These are phyloP conservation scores for Solanum paucissectum DNA, from an alignment of 257 asterid species.

Conservation along the genomic window DNA sequence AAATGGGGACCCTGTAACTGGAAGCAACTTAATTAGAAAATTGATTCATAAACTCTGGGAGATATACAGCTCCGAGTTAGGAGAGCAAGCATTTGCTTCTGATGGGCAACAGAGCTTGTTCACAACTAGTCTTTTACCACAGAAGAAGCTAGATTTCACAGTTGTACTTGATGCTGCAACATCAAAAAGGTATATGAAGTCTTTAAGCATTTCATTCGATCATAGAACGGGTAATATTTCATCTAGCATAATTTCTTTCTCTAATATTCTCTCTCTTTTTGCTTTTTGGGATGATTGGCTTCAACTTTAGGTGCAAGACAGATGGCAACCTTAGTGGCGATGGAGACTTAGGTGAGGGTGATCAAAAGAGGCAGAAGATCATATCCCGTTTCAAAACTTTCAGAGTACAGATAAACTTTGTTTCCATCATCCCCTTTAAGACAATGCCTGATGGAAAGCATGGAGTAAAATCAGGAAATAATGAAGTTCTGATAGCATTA, in stretches of 20 bases:
- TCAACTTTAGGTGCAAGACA: not conserved
- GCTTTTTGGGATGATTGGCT: not conserved
- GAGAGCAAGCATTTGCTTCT: slow-evolving; percentile 22
- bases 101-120: slow-evolving; percentile 33
- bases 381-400: slow-evolving; percentile 7
- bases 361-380: slow-evolving; percentile 33
- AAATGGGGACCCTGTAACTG: slow-evolving; percentile 23
- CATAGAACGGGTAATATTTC: not conserved
- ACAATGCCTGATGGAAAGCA: slow-evolving; percentile 3
- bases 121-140: slow-evolving; percentile 28
- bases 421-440: slow-evolving; percentile 18
- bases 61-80: slow-evolving; percentile 20
- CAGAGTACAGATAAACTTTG: slow-evolving; percentile 19
- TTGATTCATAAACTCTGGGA: slow-evolving; percentile 27
- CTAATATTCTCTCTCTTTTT: not conserved
- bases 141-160: slow-evolving; percentile 24
- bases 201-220: not conserved
- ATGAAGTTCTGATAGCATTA: slow-evolving; percentile 20
- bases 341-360: slow-evolving; percentile 12
- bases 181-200: slow-evolving; percentile 18
- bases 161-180: slow-evolving; percentile 20
- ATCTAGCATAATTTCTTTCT: not conserved
- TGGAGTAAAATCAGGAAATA: not conserved
- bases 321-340: not conserved
- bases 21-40: slow-evolving; percentile 11